Percentiles rank a stretch among this genome's conserved stretches.
These are phyloP conservation scores for Ceratocystis destructans DNA, from an alignment of 2,329 filamentous ascomycete genomes.

Conservation along the genomic window DNA sequence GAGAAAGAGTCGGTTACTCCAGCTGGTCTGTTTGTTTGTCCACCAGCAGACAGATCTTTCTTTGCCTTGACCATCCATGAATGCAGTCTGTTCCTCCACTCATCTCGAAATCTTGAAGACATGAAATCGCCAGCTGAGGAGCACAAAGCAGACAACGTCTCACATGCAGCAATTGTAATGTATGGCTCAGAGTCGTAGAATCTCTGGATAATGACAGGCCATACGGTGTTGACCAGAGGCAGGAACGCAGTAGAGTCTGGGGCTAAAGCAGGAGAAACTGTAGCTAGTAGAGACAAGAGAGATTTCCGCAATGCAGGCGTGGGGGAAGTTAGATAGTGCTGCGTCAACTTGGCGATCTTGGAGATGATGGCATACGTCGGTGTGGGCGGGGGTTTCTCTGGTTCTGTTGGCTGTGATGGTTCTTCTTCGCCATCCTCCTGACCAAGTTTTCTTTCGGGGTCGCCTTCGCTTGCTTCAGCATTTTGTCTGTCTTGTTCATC, in stretches of 20 bases:
- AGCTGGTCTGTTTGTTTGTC: neutral
- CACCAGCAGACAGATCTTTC: constrained; percentile 26
- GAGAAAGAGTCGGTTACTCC: neutral
- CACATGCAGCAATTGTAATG: constrained; percentile 56
- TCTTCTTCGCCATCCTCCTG: constrained; percentile 27
- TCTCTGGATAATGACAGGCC: constrained; percentile 64
- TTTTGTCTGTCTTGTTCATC: constrained; percentile 23
- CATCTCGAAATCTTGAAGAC: constrained; percentile 55
- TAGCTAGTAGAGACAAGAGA: constrained; percentile 62
- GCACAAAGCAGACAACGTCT: constrained; percentile 56
- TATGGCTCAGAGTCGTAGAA: constrained; percentile 54
- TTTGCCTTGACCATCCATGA: constrained; percentile 30
- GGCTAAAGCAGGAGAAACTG: constrained; percentile 57
- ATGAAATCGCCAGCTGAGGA: constrained; percentile 68
- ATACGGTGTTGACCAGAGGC: constrained; percentile 78
- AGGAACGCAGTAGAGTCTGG: constrained; percentile 71
- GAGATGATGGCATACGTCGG: constrained; percentile 70
- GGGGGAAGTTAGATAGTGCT: constrained; percentile 79
- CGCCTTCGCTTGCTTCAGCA: constrained; percentile 19
- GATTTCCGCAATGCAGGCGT: constrained; percentile 66
- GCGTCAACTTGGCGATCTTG: constrained; percentile 68
- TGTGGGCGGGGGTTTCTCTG: constrained; percentile 51
- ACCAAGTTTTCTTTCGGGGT: constrained; percentile 19
- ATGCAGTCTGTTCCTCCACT: constrained; percentile 47
- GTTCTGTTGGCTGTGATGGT: constrained; percentile 25